Percentiles rank a stretch among this genome's conserved stretches.
Evolutionary conservation across 1,284 basidiomycete species (phyloP).

Genomic region (Paramarasmius palmivorus): DNA sequence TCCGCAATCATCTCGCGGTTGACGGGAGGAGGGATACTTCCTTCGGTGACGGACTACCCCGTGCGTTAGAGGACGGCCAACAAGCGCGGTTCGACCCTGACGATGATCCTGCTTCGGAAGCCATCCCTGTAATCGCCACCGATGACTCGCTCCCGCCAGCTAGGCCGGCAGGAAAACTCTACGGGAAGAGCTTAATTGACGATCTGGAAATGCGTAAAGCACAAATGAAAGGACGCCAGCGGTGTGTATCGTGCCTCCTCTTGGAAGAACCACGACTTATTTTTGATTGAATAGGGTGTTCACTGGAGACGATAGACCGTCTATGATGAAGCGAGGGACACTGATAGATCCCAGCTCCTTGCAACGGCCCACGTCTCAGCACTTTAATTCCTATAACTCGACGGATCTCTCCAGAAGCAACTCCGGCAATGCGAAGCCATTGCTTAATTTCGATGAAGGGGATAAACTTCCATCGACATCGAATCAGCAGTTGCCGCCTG

Average conservation of each 20-base stretch:
- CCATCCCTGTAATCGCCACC: slow-evolving; percentile 37
- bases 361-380: slow-evolving; percentile 46
- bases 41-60: slow-evolving; percentile 57
- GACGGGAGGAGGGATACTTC: slow-evolving; percentile 65
- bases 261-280: slow-evolving; percentile 10
- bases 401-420: slow-evolving; percentile 43
- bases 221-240: slow-evolving; percentile 71
- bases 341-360: slow-evolving; percentile 72
- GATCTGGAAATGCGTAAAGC: slow-evolving; percentile 75
- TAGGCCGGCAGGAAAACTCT: slow-evolving; percentile 74
- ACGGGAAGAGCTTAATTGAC: slow-evolving; percentile 79
- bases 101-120: slow-evolving; percentile 33
- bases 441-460: slow-evolving; percentile 62
- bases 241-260: slow-evolving; percentile 43
- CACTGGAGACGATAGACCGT: slow-evolving; percentile 74
- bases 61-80: slow-evolving; percentile 72
- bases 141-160: slow-evolving; percentile 39
- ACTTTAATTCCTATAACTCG: slow-evolving; percentile 33
- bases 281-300: slow-evolving; percentile 51
- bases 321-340: slow-evolving; percentile 83
- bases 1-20: slow-evolving; percentile 71
- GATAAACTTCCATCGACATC: slow-evolving; percentile 30
- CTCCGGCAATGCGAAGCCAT: slow-evolving; percentile 53
- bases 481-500: slow-evolving; percentile 35
- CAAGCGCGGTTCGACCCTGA: slow-evolving; percentile 53